phyloP scores from a whole-genome alignment of 768 basidiomycete genomes.

The Lepiota venenata region DNA sequence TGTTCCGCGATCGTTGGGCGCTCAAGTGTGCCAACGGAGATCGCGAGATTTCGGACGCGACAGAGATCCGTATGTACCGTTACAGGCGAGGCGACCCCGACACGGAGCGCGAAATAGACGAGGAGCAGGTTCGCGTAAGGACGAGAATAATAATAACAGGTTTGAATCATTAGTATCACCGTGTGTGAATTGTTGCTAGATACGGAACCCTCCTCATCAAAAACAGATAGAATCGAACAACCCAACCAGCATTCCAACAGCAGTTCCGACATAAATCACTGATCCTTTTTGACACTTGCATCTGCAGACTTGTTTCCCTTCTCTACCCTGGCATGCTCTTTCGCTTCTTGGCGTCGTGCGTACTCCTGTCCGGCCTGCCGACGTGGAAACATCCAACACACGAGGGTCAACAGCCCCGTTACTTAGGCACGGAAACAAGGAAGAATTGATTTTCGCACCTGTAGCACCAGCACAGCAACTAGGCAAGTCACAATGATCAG shows the following conservation, averaged over 20 bases:
- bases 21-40: background rate
- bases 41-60: slow-evolving; percentile 7
- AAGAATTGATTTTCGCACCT: slow-evolving; percentile 49
- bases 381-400: background rate
- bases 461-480: slow-evolving; percentile 61
- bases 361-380: slow-evolving; percentile 83
- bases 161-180: no score
- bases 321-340: slow-evolving; percentile 28
- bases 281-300: slow-evolving; percentile 35
- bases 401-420: background rate
- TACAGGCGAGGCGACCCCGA: background rate
- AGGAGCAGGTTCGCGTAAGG: background rate
- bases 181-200: background rate
- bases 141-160: no score
- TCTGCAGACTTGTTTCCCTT: slow-evolving; percentile 23
- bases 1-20: background rate
- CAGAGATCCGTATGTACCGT: background rate
- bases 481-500: slow-evolving; percentile 74
- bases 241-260: background rate
- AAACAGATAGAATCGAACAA: background rate
- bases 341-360: slow-evolving; percentile 60
- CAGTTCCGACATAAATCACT: slow-evolving; percentile 20
- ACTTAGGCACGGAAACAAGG: background rate
- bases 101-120: slow-evolving; percentile 7
- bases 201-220: background rate